Base-by-base conservation (phyloP, 148 eudicot species). In the Cornus florida region DNA sequence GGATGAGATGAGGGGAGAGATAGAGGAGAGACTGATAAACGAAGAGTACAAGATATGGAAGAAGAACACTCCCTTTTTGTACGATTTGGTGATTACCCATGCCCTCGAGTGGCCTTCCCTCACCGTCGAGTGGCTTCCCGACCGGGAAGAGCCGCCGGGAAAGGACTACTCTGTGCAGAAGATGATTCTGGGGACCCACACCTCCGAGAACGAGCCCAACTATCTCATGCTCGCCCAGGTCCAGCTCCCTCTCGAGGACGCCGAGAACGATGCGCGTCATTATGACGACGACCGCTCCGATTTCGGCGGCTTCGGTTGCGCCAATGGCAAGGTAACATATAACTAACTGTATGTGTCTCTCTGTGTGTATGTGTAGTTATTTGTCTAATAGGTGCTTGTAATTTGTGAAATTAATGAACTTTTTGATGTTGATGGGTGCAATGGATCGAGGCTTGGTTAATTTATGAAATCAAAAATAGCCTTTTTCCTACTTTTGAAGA, bases 1-100 rank as follows among this genome's bases (percentile, higher is more conserved):
- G 33, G 97, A 90, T 11, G 92, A 91, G 82, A 86, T 86, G 88
- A 86, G 92, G 83, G 90, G 88, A 17, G 90, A 88, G 74, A 86
- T 91, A n/a, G 97, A 92, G 84, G 92, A 90, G 89, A 84, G 95
- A 57, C 73, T 90, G 84, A 87, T 91, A 48, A 92, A 92, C 77
- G 97, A 94, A 70, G 98, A 94, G 79, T 94, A 91, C 89, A 92
- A 92, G 85, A 91, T 90, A 59, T 94, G 98, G 98, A 94, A 94
- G 84, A 94, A 92, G 86, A 92, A 92, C 81, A 87, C 97, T 0
- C 97, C 98, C 0, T 92, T 92, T 57, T 75, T 94, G 33, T 94
- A 94, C 81, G 98, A 94, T 88, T 79, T 94, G 80, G 89, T 92
- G 38, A 86, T 92, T 53, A 92, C 97, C 0, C 97, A 92, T 46